Conservation (phyloP, 495 filamentous ascomycete genomes). For the Parathielavia hyrcaniae region DNA sequence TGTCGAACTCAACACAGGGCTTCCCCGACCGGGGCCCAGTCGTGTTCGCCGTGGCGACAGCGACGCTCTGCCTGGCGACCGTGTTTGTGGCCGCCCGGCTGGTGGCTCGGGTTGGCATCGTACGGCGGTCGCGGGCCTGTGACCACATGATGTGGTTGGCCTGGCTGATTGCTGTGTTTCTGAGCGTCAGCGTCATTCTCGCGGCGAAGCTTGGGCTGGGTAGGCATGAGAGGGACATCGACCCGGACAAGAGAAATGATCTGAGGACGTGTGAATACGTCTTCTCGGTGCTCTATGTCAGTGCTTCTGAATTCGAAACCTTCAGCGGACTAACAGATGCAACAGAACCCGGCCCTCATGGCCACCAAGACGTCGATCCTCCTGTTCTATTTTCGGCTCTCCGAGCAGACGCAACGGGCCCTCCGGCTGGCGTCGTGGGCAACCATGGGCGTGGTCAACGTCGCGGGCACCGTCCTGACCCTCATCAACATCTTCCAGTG, state of each 20-base stretch:
- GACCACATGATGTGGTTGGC: constrained; percentile 81
- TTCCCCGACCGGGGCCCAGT: constrained; percentile 54
- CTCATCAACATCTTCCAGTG: constrained; percentile 89
- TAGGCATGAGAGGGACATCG: constrained; percentile 63
- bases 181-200: constrained; percentile 70
- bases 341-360: constrained; percentile 82
- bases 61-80: constrained; percentile 59
- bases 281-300: constrained; percentile 76
- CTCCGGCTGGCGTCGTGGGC: constrained; percentile 64
- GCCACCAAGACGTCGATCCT: constrained; percentile 87
- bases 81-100: constrained; percentile 68
- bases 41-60: constrained; percentile 69
- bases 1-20: not conserved
- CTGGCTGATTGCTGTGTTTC: constrained; percentile 74
- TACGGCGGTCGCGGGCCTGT: constrained; percentile 61
- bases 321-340: too few relatives aligned
- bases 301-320: too few relatives aligned
- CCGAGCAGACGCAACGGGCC: constrained; percentile 61
- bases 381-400: constrained; percentile 76
- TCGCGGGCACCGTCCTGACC: constrained; percentile 70
- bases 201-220: constrained; percentile 67
- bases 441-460: constrained; percentile 67
- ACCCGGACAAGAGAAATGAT: constrained; percentile 34
- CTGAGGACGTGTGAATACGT: constrained; percentile 69
- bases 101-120: constrained; percentile 64